Evolutionary conservation across 805 yeast genomes (phyloP).

Genomic region (Metschnikowia vanudenii): DNA sequence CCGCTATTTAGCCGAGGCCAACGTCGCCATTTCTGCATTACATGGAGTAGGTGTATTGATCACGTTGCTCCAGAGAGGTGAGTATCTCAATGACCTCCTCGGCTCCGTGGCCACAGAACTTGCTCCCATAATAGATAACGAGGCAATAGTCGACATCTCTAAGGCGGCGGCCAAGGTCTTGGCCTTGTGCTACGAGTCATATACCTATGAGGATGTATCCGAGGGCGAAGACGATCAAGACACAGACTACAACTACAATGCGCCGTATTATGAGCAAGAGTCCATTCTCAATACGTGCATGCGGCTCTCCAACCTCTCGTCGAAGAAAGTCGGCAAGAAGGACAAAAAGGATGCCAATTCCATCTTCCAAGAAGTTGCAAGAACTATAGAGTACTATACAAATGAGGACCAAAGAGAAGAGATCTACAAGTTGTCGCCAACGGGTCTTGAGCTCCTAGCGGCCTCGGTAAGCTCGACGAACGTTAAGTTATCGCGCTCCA

Average conservation of each 20-base stretch:
- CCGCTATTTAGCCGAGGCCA: slow-evolving; percentile 33
- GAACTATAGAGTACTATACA: slow-evolving; percentile 44
- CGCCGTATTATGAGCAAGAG: slow-evolving; percentile 55
- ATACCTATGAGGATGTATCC: slow-evolving; percentile 41
- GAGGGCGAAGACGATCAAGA: slow-evolving; percentile 41
- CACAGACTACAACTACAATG: slow-evolving; percentile 42
- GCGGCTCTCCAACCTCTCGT: slow-evolving; percentile 48
- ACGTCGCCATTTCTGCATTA: slow-evolving; percentile 42
- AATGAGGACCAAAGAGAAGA: slow-evolving; percentile 34
- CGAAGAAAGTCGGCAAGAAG: slow-evolving; percentile 58
- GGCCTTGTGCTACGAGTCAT: slow-evolving; percentile 56
- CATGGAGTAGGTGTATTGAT: slow-evolving; percentile 48
- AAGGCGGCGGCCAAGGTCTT: slow-evolving; percentile 56
- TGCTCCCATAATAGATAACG: slow-evolving; percentile 43
- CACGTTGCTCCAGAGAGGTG: slow-evolving; percentile 44
- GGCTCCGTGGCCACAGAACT: slow-evolving; percentile 32
- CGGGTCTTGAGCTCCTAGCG: slow-evolving; percentile 34
- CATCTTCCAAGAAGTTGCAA: slow-evolving; percentile 55
- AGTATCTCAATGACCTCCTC: slow-evolving; percentile 39
- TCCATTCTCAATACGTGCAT: slow-evolving; percentile 42
- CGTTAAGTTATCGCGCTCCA: slow-evolving; percentile 45
- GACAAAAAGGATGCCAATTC: slow-evolving; percentile 61
- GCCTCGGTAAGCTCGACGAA: slow-evolving; percentile 34
- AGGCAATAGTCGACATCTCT: slow-evolving; percentile 43
- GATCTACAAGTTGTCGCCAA: slow-evolving; percentile 34